Evolutionary conservation across 192 early-diverging fungal species (phyloP), one percentile per base, ranked within the genome.

Genomic region (Backusella psychrophila): DNA sequence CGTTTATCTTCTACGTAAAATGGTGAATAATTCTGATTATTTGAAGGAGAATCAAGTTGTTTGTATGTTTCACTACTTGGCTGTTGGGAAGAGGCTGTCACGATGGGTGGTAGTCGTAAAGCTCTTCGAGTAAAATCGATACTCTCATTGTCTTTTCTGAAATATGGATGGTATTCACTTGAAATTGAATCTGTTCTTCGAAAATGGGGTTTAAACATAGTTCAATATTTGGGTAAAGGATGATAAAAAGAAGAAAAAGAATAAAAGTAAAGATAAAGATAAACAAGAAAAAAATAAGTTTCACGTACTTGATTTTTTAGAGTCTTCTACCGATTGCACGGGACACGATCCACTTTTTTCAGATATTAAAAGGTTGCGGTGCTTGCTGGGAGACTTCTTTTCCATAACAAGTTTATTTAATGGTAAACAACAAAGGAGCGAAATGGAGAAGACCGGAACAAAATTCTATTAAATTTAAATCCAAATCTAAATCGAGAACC

Each of bases 401-500:
- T 63, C 56, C 56, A 63, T 63, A 12, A 63, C 56, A 63, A 8
- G 56, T 29, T 23, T 63, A 63, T 63, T 56, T 8, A 11, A 29
- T 3, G 12, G 12, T 63, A 63, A 63, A 63, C 46, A 63, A 63
- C 56, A 63, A 63, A 63, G 12, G 7, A 56, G 56, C 26, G 23
- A 63, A 63, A 63, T 63, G 21, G 56, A 63, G 56, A 63, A 63
- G 56, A 63, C 56, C 56, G 56, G 56, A 63, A 63, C 56, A 26
- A 63, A 49, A 59, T 23, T 59, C 11, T 59, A 29, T 63, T 63
- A 63, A 63, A 26, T 63, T 29, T 14, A 26, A 63, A 63, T 63
- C 9, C 26, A 63, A 63, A 26, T 63, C 56, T 63, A 63, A 63
- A 63, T 63, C 11, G 56, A 63, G 56, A 63, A 63, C 56, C 53